These are phyloP conservation scores for Russula sp. DNA, from an alignment of 768 basidiomycete genomes.

Conservation along the genomic window DNA sequence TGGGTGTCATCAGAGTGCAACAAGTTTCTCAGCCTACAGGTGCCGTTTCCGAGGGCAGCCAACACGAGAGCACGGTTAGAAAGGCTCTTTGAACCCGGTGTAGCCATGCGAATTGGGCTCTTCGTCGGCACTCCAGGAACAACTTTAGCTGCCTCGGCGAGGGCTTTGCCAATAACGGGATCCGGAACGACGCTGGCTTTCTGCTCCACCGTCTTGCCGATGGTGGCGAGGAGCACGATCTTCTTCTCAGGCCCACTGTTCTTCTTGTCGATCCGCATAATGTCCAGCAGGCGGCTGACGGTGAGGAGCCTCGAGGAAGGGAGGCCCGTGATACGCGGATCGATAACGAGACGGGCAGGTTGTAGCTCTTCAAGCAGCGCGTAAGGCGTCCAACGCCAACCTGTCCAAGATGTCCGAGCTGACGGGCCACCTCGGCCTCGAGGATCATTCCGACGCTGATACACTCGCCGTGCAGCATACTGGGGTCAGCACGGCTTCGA, in stretches of 20 bases:
- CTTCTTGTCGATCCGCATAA: constrained; percentile 94
- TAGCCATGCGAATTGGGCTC: constrained; percentile 65
- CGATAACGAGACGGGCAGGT: constrained; percentile 76
- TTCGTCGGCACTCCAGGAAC: constrained; percentile 60
- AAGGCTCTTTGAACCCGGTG: constrained; percentile 95
- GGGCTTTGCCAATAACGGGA: constrained; percentile 72
- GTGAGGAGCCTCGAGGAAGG: constrained; percentile 70
- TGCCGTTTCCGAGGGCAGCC: constrained; percentile 86
- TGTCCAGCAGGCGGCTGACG: constrained; percentile 79
- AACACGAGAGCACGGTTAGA: constrained; percentile 93
- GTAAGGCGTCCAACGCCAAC: constrained; percentile 89
- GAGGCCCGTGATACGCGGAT: constrained; percentile 71
- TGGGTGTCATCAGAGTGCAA: constrained; percentile 98
- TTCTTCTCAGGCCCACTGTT: constrained; percentile 92
- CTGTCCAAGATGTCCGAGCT: constrained; percentile 83
- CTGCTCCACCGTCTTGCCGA: constrained; percentile 89
- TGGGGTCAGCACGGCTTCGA: constrained; percentile 95
- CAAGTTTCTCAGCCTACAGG: constrained; percentile 83
- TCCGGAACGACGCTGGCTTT: constrained; percentile 87
- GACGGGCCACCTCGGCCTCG: constrained; percentile 90
- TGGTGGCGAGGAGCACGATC: constrained; percentile 85
- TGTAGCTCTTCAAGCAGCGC: constrained; percentile 85
- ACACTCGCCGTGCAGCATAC: constrained; percentile 95
- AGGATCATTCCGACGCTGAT: constrained; percentile 95
- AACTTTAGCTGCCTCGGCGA: constrained; percentile 78